Evolutionary conservation across 495 filamentous ascomycete species (phyloP).

Genomic region (Neohortaea acidophila): DNA sequence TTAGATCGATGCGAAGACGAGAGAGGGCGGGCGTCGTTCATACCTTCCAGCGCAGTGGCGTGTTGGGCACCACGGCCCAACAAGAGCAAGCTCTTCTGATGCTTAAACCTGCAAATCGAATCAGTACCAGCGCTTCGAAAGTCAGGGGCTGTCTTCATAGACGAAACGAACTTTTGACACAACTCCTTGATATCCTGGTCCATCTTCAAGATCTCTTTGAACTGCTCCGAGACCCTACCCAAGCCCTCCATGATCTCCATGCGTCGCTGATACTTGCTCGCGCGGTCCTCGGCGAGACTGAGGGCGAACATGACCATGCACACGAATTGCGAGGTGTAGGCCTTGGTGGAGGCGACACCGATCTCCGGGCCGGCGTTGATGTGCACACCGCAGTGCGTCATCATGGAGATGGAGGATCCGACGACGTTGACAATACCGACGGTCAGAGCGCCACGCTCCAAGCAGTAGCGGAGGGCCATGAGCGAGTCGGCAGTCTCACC

Average conservation of each 20-base stretch:
- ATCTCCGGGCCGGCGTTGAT: constrained; percentile 98
- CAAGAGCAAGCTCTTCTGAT: constrained; percentile 90
- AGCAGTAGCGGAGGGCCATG: constrained; percentile 90
- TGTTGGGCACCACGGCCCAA: constrained; percentile 91
- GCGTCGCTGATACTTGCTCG: constrained; percentile 80
- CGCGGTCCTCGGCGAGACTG: constrained; percentile 86
- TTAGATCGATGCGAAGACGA: too few species aligned
- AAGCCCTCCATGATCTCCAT: constrained; percentile 96
- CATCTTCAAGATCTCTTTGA: constrained; percentile 75
- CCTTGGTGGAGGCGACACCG: constrained; percentile 96
- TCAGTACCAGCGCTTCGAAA: background rate
- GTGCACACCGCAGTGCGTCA: constrained; percentile 98
- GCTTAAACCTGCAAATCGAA: constrained; percentile 43
- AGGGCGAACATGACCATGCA: constrained; percentile 99
- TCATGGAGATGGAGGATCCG: constrained; percentile 90
- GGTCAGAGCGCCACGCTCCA: constrained; percentile 90
- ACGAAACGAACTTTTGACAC: constrained; percentile 42
- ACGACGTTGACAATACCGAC: constrained; percentile 98
- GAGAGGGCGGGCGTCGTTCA: constrained; percentile 14
- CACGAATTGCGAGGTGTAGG: constrained; percentile 96
- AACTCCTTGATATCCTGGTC: constrained; percentile 88
- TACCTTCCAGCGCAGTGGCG: constrained; percentile 89
- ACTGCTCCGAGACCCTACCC: constrained; percentile 70
- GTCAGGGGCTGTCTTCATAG: background rate
- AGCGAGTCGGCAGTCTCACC: constrained; percentile 98